These are phyloP conservation scores for Aspergillus neoniger DNA, from an alignment of 2,329 filamentous ascomycete genomes.

Conservation along the genomic window DNA sequence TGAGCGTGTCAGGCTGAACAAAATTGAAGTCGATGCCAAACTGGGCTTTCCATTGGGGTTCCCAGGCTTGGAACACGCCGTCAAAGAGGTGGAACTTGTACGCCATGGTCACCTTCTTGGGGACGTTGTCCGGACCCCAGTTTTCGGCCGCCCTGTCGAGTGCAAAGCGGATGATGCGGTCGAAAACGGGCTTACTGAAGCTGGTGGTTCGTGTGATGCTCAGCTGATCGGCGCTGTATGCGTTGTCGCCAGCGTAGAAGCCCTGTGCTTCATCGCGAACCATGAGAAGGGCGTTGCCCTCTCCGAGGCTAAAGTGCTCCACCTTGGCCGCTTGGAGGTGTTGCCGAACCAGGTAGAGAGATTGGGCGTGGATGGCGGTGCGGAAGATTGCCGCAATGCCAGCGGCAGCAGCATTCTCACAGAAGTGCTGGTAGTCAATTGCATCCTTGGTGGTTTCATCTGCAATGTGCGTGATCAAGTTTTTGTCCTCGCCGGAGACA, in stretches of 20 bases:
- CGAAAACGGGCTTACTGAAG: constrained; percentile 4
- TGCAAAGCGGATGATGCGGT: neutral
- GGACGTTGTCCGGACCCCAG: too few relatives aligned
- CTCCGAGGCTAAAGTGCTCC: constrained; percentile 1
- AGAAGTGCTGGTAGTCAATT: neutral
- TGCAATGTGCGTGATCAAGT: constrained; percentile 3
- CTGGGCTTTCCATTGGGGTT: neutral
- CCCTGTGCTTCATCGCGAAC: constrained; percentile 10
- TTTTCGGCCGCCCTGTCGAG: neutral
- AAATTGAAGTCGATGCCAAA: neutral
- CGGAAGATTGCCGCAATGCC: constrained; percentile 2
- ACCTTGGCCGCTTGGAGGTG: constrained; percentile 7
- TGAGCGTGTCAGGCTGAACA: constrained; percentile 7
- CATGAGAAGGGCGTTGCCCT: too few relatives aligned
- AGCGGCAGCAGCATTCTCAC: neutral
- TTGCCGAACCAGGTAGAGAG: neutral
- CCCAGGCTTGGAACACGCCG: constrained; percentile 6
- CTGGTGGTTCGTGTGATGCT: neutral
- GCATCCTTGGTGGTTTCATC: constrained; percentile 4
- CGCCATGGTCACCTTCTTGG: neutral
- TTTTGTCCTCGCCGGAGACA: neutral
- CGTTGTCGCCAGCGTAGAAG: constrained; percentile 7
- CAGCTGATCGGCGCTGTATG: neutral
- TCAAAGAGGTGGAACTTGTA: constrained; percentile 13
- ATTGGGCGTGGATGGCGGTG: constrained; percentile 9